Base-by-base conservation (phyloP, 345 rosid genomes). In the Salix purpurea region DNA sequence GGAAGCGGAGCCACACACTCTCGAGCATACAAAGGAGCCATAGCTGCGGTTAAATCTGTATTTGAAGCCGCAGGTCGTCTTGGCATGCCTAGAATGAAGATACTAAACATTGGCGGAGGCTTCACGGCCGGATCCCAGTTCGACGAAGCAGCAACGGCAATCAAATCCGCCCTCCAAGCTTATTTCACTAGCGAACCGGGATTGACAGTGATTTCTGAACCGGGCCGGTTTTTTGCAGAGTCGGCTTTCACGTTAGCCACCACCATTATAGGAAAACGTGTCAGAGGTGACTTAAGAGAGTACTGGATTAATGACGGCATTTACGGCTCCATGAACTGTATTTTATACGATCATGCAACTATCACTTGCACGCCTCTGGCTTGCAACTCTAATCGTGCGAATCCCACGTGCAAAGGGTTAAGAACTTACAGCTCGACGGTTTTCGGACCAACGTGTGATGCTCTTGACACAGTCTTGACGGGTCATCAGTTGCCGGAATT, bases 251-350 rank as follows among this genome's bases (percentile, higher is more conserved):
- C 84, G 9, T 15, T 84, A n/a, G 84, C 72, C 7, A 64, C 84
- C 1, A 81, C 37, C 65, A n/a, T 84, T 1, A 72, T 84, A 10
- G 84, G 87, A 68, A 84, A 76, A 30, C 77, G 84, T 8, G 70
- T 72, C 7, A 42, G 86, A 52, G 76, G 76, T 2, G 78, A 72
- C 16, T 23, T 16, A 1, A 72, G 75, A 24, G 78, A 84, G 76
- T 84, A 84, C 37, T 78, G 84, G 82, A 77, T 80, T 12, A 78
- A 84, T 28, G 86, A 84, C 40, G 84, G 85, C 9, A 28, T 76
- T 13, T 81, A 60, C 61, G 84, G 85, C 18, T 79, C 84, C 23
- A 66, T 78, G 81, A 78, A 78, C 42, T 78, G 81, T 46, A 54
- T 78, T 4, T 65, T 78, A 24, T 66, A 78, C 34, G 81, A 78